Base-by-base conservation (phyloP, 441 rosid species). In the Metrosideros polymorpha region DNA sequence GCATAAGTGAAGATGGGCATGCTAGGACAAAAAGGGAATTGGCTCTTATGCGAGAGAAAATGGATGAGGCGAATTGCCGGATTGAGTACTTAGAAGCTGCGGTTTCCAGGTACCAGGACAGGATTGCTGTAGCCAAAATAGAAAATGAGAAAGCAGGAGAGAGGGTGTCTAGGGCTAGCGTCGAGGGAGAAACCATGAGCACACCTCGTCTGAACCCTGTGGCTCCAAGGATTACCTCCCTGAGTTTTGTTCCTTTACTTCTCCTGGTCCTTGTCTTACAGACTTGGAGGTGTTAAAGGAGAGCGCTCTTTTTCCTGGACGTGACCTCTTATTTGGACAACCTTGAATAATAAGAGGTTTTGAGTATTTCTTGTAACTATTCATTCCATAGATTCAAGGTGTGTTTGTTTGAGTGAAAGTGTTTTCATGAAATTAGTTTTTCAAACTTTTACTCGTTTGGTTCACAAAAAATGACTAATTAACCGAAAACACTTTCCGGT, bases 401-500 rank as follows among this genome's bases (percentile, higher is more conserved):
- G 18, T 18, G 5, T 50, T 50, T 50, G 52, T 50, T 50, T 50
- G 13, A 17, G 17, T 14, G 6, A 14, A 50, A 50, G 6, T 5
- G 15, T 50, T 50, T 50, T 14, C 15, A 18, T 3, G 52, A 13
- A 50, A 50, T 50, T 14, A 56, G 32, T 57, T 57, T 27, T 57
- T 17, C 18, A 0, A 7, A 56, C 61, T 56, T 56, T 27, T 30
- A 12, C 1, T 17, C 0, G 1, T 56, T 55, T 55, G n/a, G 2
- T 55, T 55, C 27, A 24, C 24, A 0, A 4, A 55, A 54, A 56
- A 56, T 56, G 61, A 56, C 13, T 56, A 5, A 1, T 27, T 0
- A 56, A n/a, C 18, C 18, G 6, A 57, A 57, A 57, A 57, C 15
- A 57, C n/a, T 57, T 57, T n/a, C 4, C 0, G 9, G 12, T 57